phyloP scores from a whole-genome alignment of 176 grass and related monocot species.

The Eremochloa ophiuroides region DNA sequence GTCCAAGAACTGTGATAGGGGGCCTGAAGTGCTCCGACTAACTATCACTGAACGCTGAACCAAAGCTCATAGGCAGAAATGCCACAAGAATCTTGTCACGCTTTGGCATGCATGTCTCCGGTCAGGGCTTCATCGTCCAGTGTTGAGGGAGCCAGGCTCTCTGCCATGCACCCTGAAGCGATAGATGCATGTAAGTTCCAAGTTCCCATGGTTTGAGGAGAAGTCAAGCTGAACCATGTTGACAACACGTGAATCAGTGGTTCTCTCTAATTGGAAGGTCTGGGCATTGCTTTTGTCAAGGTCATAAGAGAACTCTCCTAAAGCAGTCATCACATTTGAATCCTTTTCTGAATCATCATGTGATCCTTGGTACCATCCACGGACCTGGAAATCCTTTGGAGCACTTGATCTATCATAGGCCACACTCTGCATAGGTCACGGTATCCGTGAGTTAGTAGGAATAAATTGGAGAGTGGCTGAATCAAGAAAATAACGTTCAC shows the following conservation, averaged over 20 bases:
- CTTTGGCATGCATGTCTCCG: neutral
- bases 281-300: constrained; percentile 72
- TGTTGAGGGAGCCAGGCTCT: constrained; percentile 34
- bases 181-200: constrained; percentile 73
- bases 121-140: constrained; percentile 23
- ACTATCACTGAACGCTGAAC: neutral
- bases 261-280: constrained; percentile 56
- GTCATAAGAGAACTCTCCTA: constrained; percentile 69
- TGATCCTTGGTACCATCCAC: constrained; percentile 53
- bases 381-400: constrained; percentile 66
- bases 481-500: neutral
- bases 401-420: constrained; percentile 84
- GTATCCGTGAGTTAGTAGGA: neutral
- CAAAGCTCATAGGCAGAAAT: neutral
- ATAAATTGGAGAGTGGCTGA: neutral
- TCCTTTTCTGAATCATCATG: constrained; percentile 29
- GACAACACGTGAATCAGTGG: constrained; percentile 1
- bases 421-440: constrained; percentile 58
- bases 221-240: constrained; percentile 64
- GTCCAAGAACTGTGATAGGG: too few relatives aligned
- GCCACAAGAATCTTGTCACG: neutral
- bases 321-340: neutral
- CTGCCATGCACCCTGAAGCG: constrained; percentile 86
- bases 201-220: constrained; percentile 72
- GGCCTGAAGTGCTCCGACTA: neutral